These are phyloP conservation scores for Acidomyces sp. DNA, from an alignment of 495 filamentous ascomycete species.

Conservation along the genomic window DNA sequence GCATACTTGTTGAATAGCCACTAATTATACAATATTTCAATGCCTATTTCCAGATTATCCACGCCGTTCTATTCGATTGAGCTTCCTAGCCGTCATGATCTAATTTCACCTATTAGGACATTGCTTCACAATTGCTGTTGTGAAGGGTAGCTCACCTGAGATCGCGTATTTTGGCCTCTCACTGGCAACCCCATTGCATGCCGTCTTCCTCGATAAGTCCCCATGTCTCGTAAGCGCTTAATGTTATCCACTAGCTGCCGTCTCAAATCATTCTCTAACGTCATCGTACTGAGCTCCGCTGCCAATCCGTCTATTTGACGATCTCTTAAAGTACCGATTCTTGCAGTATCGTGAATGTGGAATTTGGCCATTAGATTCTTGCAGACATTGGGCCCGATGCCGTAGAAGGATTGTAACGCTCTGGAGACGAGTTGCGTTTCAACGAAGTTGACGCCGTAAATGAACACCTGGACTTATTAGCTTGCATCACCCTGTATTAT, in stretches of 20 bases:
- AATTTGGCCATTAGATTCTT: constrained; percentile 69
- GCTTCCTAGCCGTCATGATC: constrained; percentile 60
- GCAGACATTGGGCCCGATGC: constrained; percentile 60
- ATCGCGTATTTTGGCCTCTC: constrained; percentile 74
- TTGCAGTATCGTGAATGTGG: constrained; percentile 69
- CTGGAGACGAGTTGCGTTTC: constrained; percentile 61
- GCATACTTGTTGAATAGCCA: too few species aligned
- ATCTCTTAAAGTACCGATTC: constrained; percentile 54
- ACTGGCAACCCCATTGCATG: constrained; percentile 85
- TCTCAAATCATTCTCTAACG: constrained; percentile 79
- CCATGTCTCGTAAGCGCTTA: constrained; percentile 74
- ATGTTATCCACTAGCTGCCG: constrained; percentile 72
- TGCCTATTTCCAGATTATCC: too few species aligned
- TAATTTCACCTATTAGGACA: constrained; percentile 21
- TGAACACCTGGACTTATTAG: constrained; percentile 68
- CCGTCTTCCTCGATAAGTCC: constrained; percentile 73
- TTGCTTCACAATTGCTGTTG: background rate
- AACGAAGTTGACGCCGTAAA: constrained; percentile 73
- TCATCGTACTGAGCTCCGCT: constrained; percentile 80
- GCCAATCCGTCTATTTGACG: constrained; percentile 66
- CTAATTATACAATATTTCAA: too few species aligned
- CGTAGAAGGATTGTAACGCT: constrained; percentile 86
- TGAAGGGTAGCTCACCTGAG: constrained; percentile 41
- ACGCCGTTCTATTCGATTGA: constrained; percentile 66
- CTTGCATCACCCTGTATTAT: too few species aligned